Conservation (phyloP, 2,329 filamentous ascomycete species). For the Coccinonectria pachysandricola region DNA sequence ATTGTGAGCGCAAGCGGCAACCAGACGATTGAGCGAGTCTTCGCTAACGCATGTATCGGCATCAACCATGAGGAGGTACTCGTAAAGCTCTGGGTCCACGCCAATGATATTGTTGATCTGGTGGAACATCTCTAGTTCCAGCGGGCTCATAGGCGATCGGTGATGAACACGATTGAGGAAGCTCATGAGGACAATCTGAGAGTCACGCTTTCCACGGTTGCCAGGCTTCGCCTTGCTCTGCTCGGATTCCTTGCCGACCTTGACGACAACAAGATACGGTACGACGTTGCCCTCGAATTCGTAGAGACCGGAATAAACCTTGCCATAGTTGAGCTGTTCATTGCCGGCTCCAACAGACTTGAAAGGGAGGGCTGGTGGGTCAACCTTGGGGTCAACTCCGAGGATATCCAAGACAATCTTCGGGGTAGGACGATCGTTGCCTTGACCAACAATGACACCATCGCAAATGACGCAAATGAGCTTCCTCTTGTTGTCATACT, state of each 20-base stretch:
- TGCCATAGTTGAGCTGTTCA: slow-evolving; percentile 95
- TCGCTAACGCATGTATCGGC: slow-evolving; percentile 91
- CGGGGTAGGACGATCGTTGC: slow-evolving; percentile 91
- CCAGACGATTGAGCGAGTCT: slow-evolving; percentile 84
- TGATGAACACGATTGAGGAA: slow-evolving; percentile 98
- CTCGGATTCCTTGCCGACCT: slow-evolving; percentile 95
- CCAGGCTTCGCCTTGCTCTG: slow-evolving; percentile 85
- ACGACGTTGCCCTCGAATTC: slow-evolving; percentile 97
- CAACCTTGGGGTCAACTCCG: slow-evolving; percentile 91
- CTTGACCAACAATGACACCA: slow-evolving; percentile 89
- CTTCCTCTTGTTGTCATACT: slow-evolving; percentile 98
- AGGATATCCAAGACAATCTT: slow-evolving; percentile 97
- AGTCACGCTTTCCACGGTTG: slow-evolving; percentile 97
- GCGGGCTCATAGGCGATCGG: slow-evolving; percentile 83
- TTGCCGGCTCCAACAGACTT: slow-evolving; percentile 81
- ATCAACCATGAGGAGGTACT: slow-evolving; percentile 95
- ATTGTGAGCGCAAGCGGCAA: slow-evolving; percentile 86
- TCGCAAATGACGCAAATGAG: slow-evolving; percentile 95
- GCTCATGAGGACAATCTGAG: slow-evolving; percentile 89
- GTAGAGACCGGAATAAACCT: slow-evolving; percentile 96
- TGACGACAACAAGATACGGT: slow-evolving; percentile 90
- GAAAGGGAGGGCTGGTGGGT: slow-evolving; percentile 88
- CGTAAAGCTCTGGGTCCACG: slow-evolving; percentile 93
- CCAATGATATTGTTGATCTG: slow-evolving; percentile 99
- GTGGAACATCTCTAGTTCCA: slow-evolving; percentile 97